Evolutionary conservation across 1,139 yeast genomes (phyloP).

Genomic region (Pichia cactophila): DNA sequence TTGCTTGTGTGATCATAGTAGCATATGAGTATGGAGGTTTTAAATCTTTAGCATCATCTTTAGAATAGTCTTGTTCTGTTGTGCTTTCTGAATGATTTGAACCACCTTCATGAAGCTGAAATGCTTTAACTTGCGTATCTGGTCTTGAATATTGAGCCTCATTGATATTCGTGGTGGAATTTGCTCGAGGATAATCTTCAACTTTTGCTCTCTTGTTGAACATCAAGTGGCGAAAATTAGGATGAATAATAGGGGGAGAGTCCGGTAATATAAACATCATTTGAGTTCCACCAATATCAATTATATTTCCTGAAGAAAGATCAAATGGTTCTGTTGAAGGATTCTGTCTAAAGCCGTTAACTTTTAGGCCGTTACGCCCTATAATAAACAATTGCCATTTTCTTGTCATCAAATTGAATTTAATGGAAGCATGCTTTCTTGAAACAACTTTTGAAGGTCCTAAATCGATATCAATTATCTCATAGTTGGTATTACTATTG

Average conservation of each 20-base stretch:
- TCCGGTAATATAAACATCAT: constrained; percentile 98
- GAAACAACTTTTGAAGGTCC: constrained; percentile 97
- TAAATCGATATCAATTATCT: constrained; percentile 71
- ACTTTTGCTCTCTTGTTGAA: constrained; percentile 23
- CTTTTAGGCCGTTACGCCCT: constrained; percentile 91
- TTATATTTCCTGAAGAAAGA: constrained; percentile 74
- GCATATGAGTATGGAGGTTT: constrained; percentile 98
- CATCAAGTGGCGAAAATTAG: constrained; percentile 38
- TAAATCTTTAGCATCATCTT: constrained; percentile 83
- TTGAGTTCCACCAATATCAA: constrained; percentile 95
- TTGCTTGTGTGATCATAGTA: constrained; percentile 97
- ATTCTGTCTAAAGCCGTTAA: constrained; percentile 64
- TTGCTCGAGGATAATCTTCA: not conserved
- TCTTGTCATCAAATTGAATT: constrained; percentile 65
- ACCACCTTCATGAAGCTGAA: constrained; percentile 35
- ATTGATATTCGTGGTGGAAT: constrained; percentile 1
- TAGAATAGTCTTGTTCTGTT: constrained; percentile 64
- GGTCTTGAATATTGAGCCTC: constrained; percentile 10
- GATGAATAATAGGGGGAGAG: constrained; percentile 62
- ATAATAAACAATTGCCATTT: constrained; percentile 78
- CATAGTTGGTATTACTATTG: constrained; percentile 18
- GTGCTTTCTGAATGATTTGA: constrained; percentile 13
- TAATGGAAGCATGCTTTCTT: constrained; percentile 78
- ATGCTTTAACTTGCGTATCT: constrained; percentile 32
- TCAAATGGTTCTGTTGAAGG: constrained; percentile 37